Percentiles rank a stretch among this genome's conserved stretches.
Evolutionary conservation across 2,329 filamentous ascomycete species (phyloP).

Genomic region (Tolypocladium cylindrosporum): DNA sequence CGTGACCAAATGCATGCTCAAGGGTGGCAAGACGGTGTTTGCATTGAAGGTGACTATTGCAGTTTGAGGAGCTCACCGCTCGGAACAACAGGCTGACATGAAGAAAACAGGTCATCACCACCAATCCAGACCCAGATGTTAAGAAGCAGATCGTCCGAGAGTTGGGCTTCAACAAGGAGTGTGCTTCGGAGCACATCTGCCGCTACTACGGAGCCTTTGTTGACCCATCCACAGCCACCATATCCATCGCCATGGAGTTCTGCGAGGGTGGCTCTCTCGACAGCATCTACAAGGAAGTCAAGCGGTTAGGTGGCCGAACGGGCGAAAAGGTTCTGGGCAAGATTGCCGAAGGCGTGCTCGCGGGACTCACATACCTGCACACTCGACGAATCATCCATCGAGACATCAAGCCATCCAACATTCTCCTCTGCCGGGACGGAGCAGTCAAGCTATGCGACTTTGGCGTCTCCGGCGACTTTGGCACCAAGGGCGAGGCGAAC

Average conservation of each 20-base stretch:
- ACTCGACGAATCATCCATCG: constrained; percentile 95
- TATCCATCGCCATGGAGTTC: constrained; percentile 98
- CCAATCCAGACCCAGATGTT: constrained; percentile 92
- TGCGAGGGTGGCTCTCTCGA: constrained; percentile 95
- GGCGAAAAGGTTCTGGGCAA: constrained; percentile 97
- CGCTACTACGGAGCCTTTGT: constrained; percentile 96
- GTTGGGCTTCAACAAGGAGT: constrained; percentile 95
- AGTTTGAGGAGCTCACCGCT: neutral
- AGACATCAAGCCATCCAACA: constrained; percentile 98
- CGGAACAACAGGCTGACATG: constrained; percentile 6
- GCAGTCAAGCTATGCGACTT: constrained; percentile 98
- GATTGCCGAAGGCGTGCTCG: constrained; percentile 88
- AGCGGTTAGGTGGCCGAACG: constrained; percentile 85
- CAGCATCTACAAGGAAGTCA: constrained; percentile 95
- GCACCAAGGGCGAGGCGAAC: constrained; percentile 96
- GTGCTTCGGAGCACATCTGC: constrained; percentile 92
- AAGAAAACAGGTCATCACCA: constrained; percentile 74
- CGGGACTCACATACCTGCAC: constrained; percentile 90
- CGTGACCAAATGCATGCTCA: constrained; percentile 82
- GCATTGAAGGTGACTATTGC: constrained; percentile 69
- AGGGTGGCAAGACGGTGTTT: constrained; percentile 88
- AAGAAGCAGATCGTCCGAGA: constrained; percentile 98
- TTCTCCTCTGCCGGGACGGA: constrained; percentile 81
- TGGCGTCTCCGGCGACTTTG: constrained; percentile 93
- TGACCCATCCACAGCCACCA: constrained; percentile 90